Evolutionary conservation across 225 moss, liverwort and hornwort species (phyloP).

Genomic region (Marchantia polymorpha): DNA sequence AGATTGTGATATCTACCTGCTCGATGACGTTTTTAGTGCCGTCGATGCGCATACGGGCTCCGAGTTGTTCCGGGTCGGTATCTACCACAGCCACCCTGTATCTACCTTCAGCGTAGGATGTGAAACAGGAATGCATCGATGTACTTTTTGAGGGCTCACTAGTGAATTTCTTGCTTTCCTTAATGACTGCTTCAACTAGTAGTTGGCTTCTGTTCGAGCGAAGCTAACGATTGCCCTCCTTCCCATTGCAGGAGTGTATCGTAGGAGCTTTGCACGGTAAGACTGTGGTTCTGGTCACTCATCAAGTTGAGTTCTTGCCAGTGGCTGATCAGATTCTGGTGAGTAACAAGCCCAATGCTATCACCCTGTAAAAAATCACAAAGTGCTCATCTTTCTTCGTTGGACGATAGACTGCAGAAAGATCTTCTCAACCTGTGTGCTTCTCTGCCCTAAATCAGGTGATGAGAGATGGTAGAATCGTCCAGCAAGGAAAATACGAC

Average conservation of each 20-base stretch:
- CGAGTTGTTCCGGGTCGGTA: conserved; percentile 67
- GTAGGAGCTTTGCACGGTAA: conserved; percentile 63
- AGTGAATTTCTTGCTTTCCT: neutral
- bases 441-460: conserved; percentile 37
- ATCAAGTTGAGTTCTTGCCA: conserved; percentile 91
- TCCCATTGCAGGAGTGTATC: conserved; percentile 67
- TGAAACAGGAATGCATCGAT: neutral
- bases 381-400: neutral
- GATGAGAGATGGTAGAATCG: conserved; percentile 77
- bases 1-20: conserved; percentile 78
- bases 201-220: neutral
- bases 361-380: neutral
- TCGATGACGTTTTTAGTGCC: conserved; percentile 96
- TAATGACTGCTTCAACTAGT: neutral
- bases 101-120: neutral
- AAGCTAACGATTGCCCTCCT: neutral
- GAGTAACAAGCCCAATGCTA: conserved; percentile 5
- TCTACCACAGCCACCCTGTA: neutral
- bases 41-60: conserved; percentile 98
- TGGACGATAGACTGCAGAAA: neutral
- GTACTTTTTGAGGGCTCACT: neutral
- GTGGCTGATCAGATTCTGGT: conserved; percentile 75
- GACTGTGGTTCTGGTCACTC: conserved; percentile 88
- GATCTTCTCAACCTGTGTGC: neutral
- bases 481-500: conserved; percentile 76